Percentiles rank a stretch among this genome's conserved stretches.
These are phyloP conservation scores for Glaciozyma martinii DNA, from an alignment of 768 basidiomycete genomes.

Conservation along the genomic window DNA sequence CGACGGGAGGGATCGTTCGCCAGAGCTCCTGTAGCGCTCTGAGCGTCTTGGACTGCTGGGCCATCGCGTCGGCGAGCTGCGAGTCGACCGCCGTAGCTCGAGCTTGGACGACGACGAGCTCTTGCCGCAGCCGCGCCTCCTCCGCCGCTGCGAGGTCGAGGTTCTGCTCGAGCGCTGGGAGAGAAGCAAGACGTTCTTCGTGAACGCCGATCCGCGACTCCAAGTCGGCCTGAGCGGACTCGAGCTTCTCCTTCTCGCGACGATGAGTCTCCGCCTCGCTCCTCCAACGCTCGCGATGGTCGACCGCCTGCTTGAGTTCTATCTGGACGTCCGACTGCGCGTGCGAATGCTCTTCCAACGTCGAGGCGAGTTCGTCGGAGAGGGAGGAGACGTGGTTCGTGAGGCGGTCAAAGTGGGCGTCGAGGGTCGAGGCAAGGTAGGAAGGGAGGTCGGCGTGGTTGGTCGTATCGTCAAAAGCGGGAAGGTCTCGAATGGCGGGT, in stretches of 20 bases:
- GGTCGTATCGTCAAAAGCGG: slow-evolving; percentile 18
- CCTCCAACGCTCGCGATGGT: neutral
- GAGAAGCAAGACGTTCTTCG: slow-evolving; percentile 4
- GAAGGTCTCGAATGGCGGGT: slow-evolving; percentile 9
- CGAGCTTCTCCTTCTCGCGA: slow-evolving; percentile 7
- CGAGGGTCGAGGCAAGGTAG: slow-evolving; percentile 22
- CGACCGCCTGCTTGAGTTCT: neutral
- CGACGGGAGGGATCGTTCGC: slow-evolving; percentile 72
- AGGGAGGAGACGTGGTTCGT: slow-evolving; percentile 7
- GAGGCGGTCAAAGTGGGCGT: slow-evolving; percentile 19
- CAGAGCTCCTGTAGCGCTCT: slow-evolving; percentile 64
- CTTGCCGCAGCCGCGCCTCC: slow-evolving; percentile 33
- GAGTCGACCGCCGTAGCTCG: slow-evolving; percentile 2
- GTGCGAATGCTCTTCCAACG: neutral
- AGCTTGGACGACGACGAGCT: slow-evolving; percentile 10
- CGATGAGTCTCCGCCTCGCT: slow-evolving; percentile 12
- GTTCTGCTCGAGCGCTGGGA: slow-evolving; percentile 7
- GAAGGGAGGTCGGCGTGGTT: slow-evolving; percentile 3
- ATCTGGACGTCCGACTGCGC: neutral
- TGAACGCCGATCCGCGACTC: slow-evolving; percentile 20
- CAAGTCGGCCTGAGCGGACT: slow-evolving; percentile 22
- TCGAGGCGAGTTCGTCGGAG: neutral
- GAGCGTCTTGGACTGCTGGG: slow-evolving; percentile 43
- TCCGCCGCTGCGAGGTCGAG: slow-evolving; percentile 9
- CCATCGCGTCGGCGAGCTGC: slow-evolving; percentile 2